Evolutionary conservation across 2,329 filamentous ascomycete genomes (phyloP).

Genomic region (Pseudocercospora cruenta): DNA sequence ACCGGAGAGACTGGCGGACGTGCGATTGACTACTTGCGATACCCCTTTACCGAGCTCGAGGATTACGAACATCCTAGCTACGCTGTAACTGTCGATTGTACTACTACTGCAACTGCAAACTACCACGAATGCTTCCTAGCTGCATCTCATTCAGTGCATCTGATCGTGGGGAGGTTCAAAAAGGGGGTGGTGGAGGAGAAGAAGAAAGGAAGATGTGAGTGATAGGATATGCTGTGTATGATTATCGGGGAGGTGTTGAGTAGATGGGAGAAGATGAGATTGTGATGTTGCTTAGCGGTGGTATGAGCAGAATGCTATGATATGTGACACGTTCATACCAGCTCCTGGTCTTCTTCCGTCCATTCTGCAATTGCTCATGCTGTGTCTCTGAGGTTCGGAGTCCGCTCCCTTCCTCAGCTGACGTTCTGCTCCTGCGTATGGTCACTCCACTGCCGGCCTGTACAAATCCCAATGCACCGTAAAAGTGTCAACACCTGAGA

Average conservation of each 20-base stretch:
- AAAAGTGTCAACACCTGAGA: too few relatives aligned
- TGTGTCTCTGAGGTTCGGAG: too few relatives aligned
- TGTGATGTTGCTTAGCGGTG: neutral
- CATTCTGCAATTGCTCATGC: neutral
- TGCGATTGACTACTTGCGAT: constrained; percentile 26
- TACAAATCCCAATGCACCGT: too few relatives aligned
- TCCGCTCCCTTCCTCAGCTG: too few relatives aligned
- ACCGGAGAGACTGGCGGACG: constrained; percentile 15
- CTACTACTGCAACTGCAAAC: constrained; percentile 9
- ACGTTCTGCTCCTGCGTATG: too few relatives aligned
- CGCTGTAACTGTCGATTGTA: constrained; percentile 15
- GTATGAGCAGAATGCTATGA: constrained; percentile 19
- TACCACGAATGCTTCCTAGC: neutral
- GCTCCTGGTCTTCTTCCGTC: neutral
- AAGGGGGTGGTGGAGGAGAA: neutral
- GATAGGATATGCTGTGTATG: constrained; percentile 6
- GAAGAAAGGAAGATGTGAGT: neutral
- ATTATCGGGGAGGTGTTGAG: constrained; percentile 5
- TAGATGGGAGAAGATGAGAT: constrained; percentile 9
- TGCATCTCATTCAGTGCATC: constrained; percentile 6
- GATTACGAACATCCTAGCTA: constrained; percentile 14
- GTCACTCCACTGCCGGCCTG: too few relatives aligned
- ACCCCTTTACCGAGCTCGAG: constrained; percentile 29
- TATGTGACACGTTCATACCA: neutral
- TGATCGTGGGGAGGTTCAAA: neutral